phyloP scores from a whole-genome alignment of 306 rosid species.

The Gynostemma pentaphyllum region DNA sequence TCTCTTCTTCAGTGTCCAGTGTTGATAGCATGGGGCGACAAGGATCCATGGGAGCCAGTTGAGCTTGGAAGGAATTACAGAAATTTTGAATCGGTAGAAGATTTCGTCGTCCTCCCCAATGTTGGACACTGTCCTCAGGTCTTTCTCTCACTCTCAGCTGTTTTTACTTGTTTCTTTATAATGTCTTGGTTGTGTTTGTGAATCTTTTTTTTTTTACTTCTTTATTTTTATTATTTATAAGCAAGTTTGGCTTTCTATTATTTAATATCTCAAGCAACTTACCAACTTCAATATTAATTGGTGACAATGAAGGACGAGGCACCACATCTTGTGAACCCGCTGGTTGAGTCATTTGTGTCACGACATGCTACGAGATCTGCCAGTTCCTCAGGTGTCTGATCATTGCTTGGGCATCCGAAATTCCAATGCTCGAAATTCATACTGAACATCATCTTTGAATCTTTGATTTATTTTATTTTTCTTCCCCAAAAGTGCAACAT shows the following conservation, averaged over 20 bases:
- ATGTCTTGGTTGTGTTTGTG: no score
- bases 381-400: conserved; percentile 20
- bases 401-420: background rate
- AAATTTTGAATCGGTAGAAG: conserved; percentile 71
- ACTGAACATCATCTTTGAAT: background rate
- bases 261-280: background rate
- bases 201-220: no score
- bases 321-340: conserved; percentile 82
- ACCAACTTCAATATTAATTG: background rate
- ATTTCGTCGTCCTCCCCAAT: conserved; percentile 67
- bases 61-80: conserved; percentile 57
- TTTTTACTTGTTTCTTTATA: background rate
- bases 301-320: conserved; percentile 72
- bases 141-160: background rate
- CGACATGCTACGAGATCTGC: conserved; percentile 51
- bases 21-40: conserved; percentile 93
- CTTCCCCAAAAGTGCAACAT: background rate
- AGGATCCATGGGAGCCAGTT: conserved; percentile 98
- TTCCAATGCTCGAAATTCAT: background rate
- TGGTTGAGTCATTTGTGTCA: conserved; percentile 81
- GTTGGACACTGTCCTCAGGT: conserved; percentile 99
- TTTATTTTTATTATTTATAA: no score
- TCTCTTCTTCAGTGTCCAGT: conserved; percentile 59
- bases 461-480: no score
- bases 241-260: background rate